Evolutionary conservation across 208 protist genomes (phyloP), one percentile per base, ranked within the genome.

Genomic region (Trypanosoma lewisi): DNA sequence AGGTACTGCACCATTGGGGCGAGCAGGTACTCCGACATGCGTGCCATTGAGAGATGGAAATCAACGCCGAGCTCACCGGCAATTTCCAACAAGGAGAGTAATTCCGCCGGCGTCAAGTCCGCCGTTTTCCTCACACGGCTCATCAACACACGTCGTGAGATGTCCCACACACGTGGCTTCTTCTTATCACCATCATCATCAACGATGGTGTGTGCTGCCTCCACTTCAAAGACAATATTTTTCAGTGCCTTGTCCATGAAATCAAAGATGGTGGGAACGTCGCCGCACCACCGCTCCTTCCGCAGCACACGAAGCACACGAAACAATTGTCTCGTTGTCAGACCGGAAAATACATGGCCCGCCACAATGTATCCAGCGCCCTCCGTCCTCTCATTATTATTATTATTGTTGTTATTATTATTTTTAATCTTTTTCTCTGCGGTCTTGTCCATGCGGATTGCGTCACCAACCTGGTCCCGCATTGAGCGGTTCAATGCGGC

Each of bases 311-410:
- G 62, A 8, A 93, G 71, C 16, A 78, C 52, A 57, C 87, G 87
- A 68, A 81, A 93, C 23, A 93, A 42, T 56, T 93, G 82, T n/a
- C 86, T 69, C 14, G 86, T 93, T 0, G 82, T 85, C 17, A 93
- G 66, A 8, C 80, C 77, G 37, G 82, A 87, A 62, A 93, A 93
- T 9, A 93, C 78, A 63, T 93, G 86, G 2, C 82, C 82, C 1
- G 62, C 75, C 5, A 39, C 11, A 0, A 5, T 34, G 17, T 53
- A 48, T 3, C 21, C 21, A 1, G 41, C 34, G 33, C 3, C 17
- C 30, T 67, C 16, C 12, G 9, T n/a, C 50, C 21, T n/a, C 21
- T 60, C 16, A 31, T 25, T 19, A 50, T 27, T 21, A 7, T 41
- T 48, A n/a, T n/a, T n/a, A n/a, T n/a, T 48, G n/a, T 9, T 30